These are phyloP conservation scores for Fusarium mexicanum DNA, from an alignment of 2,329 filamentous ascomycete genomes.

Conservation along the genomic window DNA sequence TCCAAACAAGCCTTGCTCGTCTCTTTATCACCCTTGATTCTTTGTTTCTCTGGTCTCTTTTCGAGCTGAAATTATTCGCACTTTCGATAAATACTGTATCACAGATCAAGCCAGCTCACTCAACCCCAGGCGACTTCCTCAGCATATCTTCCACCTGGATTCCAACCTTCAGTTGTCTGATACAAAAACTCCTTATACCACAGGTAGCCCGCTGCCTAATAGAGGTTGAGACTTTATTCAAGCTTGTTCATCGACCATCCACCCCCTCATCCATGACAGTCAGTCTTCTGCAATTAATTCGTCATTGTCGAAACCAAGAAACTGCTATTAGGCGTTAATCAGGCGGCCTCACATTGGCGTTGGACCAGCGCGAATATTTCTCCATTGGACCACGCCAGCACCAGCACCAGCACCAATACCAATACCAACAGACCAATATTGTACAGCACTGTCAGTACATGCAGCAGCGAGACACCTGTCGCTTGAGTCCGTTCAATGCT, in stretches of 20 bases:
- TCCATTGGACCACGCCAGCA: conserved; percentile 9
- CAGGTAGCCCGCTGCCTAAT: neutral
- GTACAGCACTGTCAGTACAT: neutral
- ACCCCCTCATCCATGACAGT: neutral
- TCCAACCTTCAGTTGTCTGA: neutral
- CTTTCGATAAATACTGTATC: neutral
- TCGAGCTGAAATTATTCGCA: neutral
- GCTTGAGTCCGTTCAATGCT: neutral
- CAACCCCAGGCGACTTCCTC: neutral
- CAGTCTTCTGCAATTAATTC: neutral
- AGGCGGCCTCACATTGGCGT: conserved; percentile 6
- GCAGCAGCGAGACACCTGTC: neutral
- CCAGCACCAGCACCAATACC: neutral
- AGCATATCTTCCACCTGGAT: neutral
- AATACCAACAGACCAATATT: conserved; percentile 1
- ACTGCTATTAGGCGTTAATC: conserved; percentile 4
- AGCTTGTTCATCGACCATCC: neutral
- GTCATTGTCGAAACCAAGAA: neutral
- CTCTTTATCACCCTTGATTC: neutral
- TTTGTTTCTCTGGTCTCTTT: neutral
- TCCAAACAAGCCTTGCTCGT: neutral
- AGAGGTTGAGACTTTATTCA: neutral
- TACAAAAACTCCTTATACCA: neutral
- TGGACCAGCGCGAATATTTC: conserved; percentile 1
- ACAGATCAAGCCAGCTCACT: neutral